phyloP scores from a whole-genome alignment of 2,329 filamentous ascomycete species.

The Aspergillus pseudoviridinutans region DNA sequence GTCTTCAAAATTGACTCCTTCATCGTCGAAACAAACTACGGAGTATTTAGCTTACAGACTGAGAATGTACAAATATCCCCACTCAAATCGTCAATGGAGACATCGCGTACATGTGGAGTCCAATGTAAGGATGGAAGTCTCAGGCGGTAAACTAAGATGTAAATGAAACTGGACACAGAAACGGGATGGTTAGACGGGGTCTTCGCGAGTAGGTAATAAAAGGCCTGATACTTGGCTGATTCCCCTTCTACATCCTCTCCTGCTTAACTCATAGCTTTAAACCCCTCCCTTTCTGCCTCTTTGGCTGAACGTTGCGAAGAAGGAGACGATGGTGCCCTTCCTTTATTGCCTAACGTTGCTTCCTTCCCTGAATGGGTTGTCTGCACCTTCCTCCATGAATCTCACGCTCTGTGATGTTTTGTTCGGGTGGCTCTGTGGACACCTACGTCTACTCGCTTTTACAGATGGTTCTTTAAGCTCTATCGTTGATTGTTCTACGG shows the following conservation, averaged over 20 bases:
- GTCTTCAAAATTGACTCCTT: not conserved
- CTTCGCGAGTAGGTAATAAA: no score
- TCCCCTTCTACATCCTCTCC: not conserved
- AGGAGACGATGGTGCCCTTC: not conserved
- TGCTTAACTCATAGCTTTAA: not conserved
- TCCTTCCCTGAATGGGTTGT: not conserved
- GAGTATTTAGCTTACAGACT: not conserved
- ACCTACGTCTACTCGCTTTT: not conserved
- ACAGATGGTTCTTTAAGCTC: no score
- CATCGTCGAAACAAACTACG: no score
- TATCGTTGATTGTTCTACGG: not conserved
- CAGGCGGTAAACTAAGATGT: not conserved
- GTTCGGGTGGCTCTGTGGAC: not conserved
- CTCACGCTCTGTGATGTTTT: not conserved
- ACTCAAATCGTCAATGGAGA: not conserved
- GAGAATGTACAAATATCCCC: not conserved
- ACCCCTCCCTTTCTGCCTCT: not conserved
- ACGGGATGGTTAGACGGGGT: not conserved
- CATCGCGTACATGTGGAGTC: not conserved
- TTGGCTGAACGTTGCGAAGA: not conserved
- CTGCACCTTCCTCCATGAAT: not conserved
- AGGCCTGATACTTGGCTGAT: not conserved
- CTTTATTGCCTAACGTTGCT: not conserved
- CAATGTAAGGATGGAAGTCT: not conserved
- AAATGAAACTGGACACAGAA: not conserved